phyloP scores from a whole-genome alignment of 192 early-diverging fungal genomes.

The Backusella parvicylindrica region DNA sequence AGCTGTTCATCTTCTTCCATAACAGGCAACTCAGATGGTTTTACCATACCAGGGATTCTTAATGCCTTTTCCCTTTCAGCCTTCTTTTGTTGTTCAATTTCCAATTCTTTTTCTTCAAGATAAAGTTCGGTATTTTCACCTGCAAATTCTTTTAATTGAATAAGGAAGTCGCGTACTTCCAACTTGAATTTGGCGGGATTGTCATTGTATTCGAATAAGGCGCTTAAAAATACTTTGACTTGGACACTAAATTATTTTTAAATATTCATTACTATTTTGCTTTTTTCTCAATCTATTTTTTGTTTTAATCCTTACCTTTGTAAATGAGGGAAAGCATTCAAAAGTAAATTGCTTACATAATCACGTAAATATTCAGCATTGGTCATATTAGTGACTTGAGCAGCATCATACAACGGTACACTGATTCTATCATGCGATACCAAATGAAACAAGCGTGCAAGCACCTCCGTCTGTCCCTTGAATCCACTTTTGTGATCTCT shows the following conservation, averaged over 20 bases:
- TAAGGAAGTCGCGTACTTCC: slow-evolving; percentile 94
- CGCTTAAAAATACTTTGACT: slow-evolving; percentile 81
- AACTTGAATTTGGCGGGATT: slow-evolving; percentile 84
- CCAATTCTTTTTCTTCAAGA: slow-evolving; percentile 87
- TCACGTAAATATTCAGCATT: slow-evolving; percentile 80
- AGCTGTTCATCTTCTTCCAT: slow-evolving; percentile 32
- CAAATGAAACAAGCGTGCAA: slow-evolving; percentile 85
- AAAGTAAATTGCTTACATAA: slow-evolving; percentile 80
- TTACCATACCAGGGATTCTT: slow-evolving; percentile 94
- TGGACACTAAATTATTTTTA: slow-evolving; percentile 64
- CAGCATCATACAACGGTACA: slow-evolving; percentile 80
- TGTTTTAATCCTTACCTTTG: slow-evolving; percentile 56
- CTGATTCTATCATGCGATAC: slow-evolving; percentile 79
- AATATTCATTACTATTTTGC: no score
- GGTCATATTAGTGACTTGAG: slow-evolving; percentile 67
- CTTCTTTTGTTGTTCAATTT: slow-evolving; percentile 72
- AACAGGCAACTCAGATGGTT: slow-evolving; percentile 78
- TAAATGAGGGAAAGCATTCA: slow-evolving; percentile 89
- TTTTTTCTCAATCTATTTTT: no score
- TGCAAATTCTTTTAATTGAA: slow-evolving; percentile 91
- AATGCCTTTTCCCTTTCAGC: slow-evolving; percentile 76
- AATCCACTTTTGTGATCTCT: slow-evolving; percentile 98
- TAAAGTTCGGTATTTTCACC: slow-evolving; percentile 82
- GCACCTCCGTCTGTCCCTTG: slow-evolving; percentile 84
- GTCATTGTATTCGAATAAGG: slow-evolving; percentile 82